phyloP scores from a whole-genome alignment of 78 protist genomes.

The Neovahlkampfia damariscottae region DNA sequence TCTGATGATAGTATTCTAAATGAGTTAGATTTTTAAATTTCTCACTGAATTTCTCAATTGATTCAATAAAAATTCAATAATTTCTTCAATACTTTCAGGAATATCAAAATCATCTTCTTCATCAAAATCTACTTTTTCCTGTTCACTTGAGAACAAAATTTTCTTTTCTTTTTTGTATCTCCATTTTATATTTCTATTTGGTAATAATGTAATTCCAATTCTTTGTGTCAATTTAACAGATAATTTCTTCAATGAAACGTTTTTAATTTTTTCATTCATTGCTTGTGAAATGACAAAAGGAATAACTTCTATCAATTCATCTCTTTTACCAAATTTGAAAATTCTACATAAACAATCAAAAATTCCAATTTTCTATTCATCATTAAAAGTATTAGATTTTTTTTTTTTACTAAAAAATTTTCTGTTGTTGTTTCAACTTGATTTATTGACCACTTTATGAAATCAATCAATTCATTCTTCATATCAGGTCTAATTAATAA shows the following conservation, averaged over 20 bases:
- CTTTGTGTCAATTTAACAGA: constrained; percentile 64
- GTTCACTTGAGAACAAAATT: neutral
- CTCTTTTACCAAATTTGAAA: constrained; percentile 52
- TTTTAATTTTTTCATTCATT: neutral
- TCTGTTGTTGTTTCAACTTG: neutral
- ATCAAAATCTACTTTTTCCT: neutral
- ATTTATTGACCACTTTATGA: constrained; percentile 7
- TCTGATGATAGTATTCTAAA: constrained; percentile 46
- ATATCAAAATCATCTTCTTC: neutral
- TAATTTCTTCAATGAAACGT: constrained; percentile 21
- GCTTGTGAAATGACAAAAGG: neutral
- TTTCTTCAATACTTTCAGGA: constrained; percentile 6
- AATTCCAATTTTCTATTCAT: constrained; percentile 23
- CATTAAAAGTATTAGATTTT: neutral
- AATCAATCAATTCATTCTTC: constrained; percentile 9
- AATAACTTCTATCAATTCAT: constrained; percentile 23
- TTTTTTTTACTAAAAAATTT: neutral
- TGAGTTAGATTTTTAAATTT: neutral
- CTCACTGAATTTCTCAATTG: constrained; percentile 7
- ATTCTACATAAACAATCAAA: constrained; percentile 27
- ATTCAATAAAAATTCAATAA: neutral
- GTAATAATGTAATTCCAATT: constrained; percentile 58
- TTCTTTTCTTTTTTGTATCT: constrained; percentile 47
- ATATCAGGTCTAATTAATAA: constrained; percentile 51
- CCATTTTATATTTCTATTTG: constrained; percentile 70